Percentiles rank a stretch among this genome's conserved stretches.
These are phyloP conservation scores for Phaseolus lunatus DNA, from an alignment of 306 rosid genomes.

Conservation along the genomic window DNA sequence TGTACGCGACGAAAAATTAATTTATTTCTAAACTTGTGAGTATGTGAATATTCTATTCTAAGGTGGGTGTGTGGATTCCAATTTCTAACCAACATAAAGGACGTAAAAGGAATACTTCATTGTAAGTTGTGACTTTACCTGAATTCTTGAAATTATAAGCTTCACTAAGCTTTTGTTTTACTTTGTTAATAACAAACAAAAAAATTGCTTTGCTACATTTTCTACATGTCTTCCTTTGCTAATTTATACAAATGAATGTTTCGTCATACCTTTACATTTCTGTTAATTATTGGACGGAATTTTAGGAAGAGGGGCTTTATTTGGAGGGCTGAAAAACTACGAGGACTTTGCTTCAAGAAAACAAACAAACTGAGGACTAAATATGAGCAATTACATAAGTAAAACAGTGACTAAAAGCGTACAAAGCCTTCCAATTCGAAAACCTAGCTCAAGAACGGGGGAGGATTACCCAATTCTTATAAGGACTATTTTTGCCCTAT, in stretches of 20 bases:
- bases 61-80: background rate
- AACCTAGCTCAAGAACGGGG: background rate
- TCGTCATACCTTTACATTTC: background rate
- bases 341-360: too few species aligned
- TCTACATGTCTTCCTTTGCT: background rate
- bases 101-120: background rate
- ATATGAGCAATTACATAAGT: background rate
- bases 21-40: background rate
- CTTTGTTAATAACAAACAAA: too few species aligned
- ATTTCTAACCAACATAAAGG: background rate
- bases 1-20: background rate
- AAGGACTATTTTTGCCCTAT: background rate
- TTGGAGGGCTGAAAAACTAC: background rate
- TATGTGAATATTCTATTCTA: too few species aligned
- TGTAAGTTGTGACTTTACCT: background rate
- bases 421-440: background rate
- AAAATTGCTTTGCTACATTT: background rate
- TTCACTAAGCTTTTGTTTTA: background rate
- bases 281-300: background rate
- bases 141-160: background rate
- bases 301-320: background rate
- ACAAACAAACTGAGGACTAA: background rate
- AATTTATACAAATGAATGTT: background rate
- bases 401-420: background rate
- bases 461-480: background rate